phyloP scores from a whole-genome alignment of 139 green algal species.

The Tetratostichococcus sp. region DNA sequence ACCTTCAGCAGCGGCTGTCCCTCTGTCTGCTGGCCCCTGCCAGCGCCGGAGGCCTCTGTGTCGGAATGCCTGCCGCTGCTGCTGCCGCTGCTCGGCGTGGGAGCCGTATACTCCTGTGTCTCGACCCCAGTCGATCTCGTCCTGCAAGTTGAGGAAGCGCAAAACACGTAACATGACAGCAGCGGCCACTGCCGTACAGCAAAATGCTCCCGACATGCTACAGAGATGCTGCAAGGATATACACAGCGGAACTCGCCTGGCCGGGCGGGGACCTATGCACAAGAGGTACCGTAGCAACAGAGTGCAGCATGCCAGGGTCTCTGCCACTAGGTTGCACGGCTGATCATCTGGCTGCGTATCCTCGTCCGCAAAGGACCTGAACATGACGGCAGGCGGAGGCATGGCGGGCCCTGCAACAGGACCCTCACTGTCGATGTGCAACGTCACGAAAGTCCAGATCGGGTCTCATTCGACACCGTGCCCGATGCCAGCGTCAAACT shows the following conservation, averaged over 20 bases:
- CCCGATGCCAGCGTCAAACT: no score
- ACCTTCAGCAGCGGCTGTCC: slow-evolving; percentile 2
- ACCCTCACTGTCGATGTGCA: no score
- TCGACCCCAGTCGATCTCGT: neutral
- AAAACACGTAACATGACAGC: no score
- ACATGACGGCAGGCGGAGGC: neutral
- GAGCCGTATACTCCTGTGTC: slow-evolving; percentile 2
- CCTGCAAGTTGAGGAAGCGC: no score
- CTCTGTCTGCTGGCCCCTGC: slow-evolving; percentile 3
- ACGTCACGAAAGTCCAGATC: no score
- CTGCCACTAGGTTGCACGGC: neutral
- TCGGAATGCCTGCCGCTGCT: slow-evolving; percentile 6
- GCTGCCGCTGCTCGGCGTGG: slow-evolving; percentile 2
- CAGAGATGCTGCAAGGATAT: no score
- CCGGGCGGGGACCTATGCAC: neutral
- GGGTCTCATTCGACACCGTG: no score
- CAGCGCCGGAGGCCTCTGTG: neutral
- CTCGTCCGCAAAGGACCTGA: neutral
- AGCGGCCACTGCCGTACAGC: no score
- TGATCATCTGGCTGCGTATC: neutral
- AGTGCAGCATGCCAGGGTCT: neutral
- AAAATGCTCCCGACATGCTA: no score
- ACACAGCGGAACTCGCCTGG: no score
- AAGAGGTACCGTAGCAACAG: neutral
- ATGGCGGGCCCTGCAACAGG: neutral